Percentiles rank a stretch among this genome's conserved stretches.
Evolutionary conservation across 352 stramenopile species (phyloP).

Genomic region (Globisporangium parvum): DNA sequence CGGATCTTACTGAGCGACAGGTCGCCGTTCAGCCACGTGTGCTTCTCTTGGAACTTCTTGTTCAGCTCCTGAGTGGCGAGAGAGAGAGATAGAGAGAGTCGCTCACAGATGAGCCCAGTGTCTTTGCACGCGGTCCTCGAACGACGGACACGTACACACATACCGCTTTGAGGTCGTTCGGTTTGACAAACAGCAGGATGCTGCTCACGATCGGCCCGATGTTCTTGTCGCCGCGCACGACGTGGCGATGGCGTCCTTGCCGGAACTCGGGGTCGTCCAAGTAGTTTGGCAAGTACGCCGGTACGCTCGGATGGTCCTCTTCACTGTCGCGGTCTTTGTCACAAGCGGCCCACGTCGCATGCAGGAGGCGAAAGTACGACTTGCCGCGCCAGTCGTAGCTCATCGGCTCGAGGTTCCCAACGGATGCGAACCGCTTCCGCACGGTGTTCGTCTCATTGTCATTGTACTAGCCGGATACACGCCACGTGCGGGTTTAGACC

Average conservation of each 20-base stretch:
- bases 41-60: slow-evolving; percentile 95
- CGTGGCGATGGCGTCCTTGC: slow-evolving; percentile 73
- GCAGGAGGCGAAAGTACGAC: slow-evolving; percentile 80
- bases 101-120: no score
- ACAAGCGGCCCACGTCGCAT: slow-evolving; percentile 69
- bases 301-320: slow-evolving; percentile 55
- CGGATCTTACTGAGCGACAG: slow-evolving; percentile 96
- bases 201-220: slow-evolving; percentile 91
- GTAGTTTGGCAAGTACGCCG: slow-evolving; percentile 69
- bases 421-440: slow-evolving; percentile 54
- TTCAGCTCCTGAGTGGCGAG: slow-evolving; percentile 79
- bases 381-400: slow-evolving; percentile 84
- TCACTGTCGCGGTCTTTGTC: slow-evolving; percentile 67
- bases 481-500: no score
- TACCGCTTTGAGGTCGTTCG: slow-evolving; percentile 90
- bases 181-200: slow-evolving; percentile 94
- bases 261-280: slow-evolving; percentile 82
- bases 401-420: slow-evolving; percentile 42
- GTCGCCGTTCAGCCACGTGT: slow-evolving; percentile 84
- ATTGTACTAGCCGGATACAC: slow-evolving; percentile 50
- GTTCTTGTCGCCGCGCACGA: slow-evolving; percentile 82
- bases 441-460: slow-evolving; percentile 54
- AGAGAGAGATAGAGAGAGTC: no score
- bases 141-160: not conserved
- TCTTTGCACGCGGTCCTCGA: not conserved